Base-by-base conservation (phyloP, 352 stramenopile species). In the Phytophthora parvispora region DNA sequence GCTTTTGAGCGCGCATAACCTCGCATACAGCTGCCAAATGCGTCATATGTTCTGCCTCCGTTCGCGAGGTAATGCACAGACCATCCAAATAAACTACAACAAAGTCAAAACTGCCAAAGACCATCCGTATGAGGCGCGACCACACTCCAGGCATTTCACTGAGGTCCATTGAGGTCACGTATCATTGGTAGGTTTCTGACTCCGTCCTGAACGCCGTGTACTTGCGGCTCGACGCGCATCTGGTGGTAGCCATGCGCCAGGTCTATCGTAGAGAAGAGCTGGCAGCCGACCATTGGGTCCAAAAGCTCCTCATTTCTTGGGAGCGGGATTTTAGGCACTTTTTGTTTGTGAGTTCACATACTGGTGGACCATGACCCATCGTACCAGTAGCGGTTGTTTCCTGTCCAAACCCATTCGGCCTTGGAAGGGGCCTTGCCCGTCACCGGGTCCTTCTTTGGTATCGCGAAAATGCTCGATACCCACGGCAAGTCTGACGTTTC, bases 221-320 rank as follows among this genome's bases (percentile, higher is more conserved):
- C 36, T 43, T 52, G 22, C 24, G 45, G 24, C 24, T 20, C 45
- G n/a, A 52, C 22, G 24, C 25, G 45, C 45, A 52, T 52, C 24
- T 32, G 45, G 20, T 52, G 45, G 6, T 52, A 52, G 45, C 22
- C 45, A 18, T 24, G 32, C 5, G 45, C 25, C 24, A 52, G 45
- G 45, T 52, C 45, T 12, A 52, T 52, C 24, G 45, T 52, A 22
- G 34, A 52, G 10, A 52, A n/a, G n/a, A n/a, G n/a, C n/a, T n/a
- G n/a, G n/a, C 36, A 18, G n/a, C 36, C 3, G 36, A 43, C 13
- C 36, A 43, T 43, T 20, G 12, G 36, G n/a, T 43, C 36, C 12
- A 43, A 43, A 15, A n/a, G 13, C 36, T 43, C 12, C 15, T 22
- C 36, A 15, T 18, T 43, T 1, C n/a, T 12, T 15, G 36, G 36